Evolutionary conservation across 2,329 filamentous ascomycete species (phyloP).

Genomic region (Phialophora chinensis): DNA sequence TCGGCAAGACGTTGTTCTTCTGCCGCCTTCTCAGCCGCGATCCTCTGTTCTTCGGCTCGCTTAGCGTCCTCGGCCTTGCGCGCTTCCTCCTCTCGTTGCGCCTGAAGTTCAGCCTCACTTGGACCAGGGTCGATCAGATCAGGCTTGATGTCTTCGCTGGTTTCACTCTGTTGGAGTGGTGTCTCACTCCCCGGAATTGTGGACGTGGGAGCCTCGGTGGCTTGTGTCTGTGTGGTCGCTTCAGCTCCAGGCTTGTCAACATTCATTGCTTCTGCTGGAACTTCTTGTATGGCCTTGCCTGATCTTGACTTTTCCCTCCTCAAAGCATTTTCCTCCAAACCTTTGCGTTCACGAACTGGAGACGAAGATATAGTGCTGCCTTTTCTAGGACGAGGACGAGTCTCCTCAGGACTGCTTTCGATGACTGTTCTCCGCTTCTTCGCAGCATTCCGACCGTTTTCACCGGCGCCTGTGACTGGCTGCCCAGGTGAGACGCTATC

Average conservation of each 20-base stretch:
- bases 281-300: not conserved
- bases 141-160: constrained; percentile 35
- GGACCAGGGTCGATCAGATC: constrained; percentile 35
- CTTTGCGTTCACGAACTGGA: constrained; percentile 18
- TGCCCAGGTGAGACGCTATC: constrained; percentile 50
- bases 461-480: constrained; percentile 19
- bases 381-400: constrained; percentile 36
- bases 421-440: constrained; percentile 53
- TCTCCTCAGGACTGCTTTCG: constrained; percentile 48
- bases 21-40: constrained; percentile 42
- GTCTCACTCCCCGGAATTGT: not conserved
- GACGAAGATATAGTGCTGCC: constrained; percentile 16
- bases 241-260: constrained; percentile 21
- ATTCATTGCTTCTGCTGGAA: constrained; percentile 3
- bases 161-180: constrained; percentile 38
- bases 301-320: not conserved
- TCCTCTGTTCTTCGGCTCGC: constrained; percentile 34
- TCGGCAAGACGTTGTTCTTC: constrained; percentile 48
- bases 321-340: constrained; percentile 7
- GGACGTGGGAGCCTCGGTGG: constrained; percentile 2
- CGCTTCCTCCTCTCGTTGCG: constrained; percentile 3
- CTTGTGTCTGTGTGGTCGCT: not conserved
- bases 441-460: constrained; percentile 41
- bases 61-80: constrained; percentile 34
- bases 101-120: constrained; percentile 27